Evolutionary conservation across 106 monocot species (phyloP), one percentile per base, ranked within the genome.

Genomic region (Acorus calamus): DNA sequence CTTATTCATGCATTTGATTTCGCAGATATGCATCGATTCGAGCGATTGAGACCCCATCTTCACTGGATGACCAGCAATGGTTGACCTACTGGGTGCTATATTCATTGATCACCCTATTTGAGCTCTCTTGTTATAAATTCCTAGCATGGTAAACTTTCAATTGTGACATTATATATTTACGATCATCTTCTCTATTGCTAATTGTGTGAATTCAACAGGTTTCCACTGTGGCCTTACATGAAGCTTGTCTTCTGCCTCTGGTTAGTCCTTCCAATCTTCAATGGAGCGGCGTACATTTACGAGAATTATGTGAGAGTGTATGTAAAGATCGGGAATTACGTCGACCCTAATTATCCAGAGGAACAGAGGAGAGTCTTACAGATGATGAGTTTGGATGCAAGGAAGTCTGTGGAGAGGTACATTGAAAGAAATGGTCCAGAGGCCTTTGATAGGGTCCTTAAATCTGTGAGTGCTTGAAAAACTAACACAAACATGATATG

Each of bases 61-160:
- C 82, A 0, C 59, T 96, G n/a, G 94, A 96, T 50, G 94, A 96
- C 67, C 90, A 90, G 72, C 94, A 96, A 62, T 96, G 94, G 94
- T 80, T 96, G 11, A 96, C 94, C 44, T 96, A 96, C 57, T 96
- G 94, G 94, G 64, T 96, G 12, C n/a, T 96, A 9, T 87, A 96
- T 68, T 96, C 94, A 6, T 58, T 96, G 6, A 79, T 85, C 57
- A 78, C 90, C 14, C 77, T 96, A 50, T 90, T 96, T 56, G 94
- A 96, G 76, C 90, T 96, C 41, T 87, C 94, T 46, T 87, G 12
- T 70, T 85, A 80, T 62, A 84, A 53, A 76, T 70, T 84, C 60
- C 79, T 94, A 0, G 65, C 59, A 50, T 94, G 94, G 94, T 94
- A 75, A 65, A 4, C 45, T 12, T 8, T 53, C n/a, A 50, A 3